These are phyloP conservation scores for Ormosia semicastrata DNA, from an alignment of 306 rosid genomes.

Conservation along the genomic window DNA sequence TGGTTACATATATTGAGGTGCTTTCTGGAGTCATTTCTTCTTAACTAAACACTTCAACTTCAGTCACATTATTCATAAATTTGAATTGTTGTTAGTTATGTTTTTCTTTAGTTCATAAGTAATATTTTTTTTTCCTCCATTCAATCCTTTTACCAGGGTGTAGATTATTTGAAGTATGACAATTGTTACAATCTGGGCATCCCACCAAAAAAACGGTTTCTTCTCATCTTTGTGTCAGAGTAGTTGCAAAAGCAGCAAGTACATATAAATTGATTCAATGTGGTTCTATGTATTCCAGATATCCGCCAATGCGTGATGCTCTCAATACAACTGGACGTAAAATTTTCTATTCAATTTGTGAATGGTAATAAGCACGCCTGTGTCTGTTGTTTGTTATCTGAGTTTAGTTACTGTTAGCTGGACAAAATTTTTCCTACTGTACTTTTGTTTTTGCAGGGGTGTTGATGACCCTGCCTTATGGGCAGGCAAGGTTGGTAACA, in stretches of 20 bases:
- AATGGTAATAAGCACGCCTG: constrained; percentile 57
- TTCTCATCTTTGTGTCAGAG: constrained; percentile 32
- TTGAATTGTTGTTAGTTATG: not conserved
- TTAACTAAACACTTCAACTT: not conserved
- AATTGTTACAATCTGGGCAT: constrained; percentile 89
- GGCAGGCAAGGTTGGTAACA: constrained; percentile 90
- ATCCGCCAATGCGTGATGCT: constrained; percentile 97
- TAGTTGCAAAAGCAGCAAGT: constrained; percentile 16
- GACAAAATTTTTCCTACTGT: not conserved
- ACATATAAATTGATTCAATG: constrained; percentile 31
- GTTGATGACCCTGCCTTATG: constrained; percentile 90
- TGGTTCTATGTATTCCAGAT: constrained; percentile 55
- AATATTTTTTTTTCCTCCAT: not conserved
- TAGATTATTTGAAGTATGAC: constrained; percentile 96
- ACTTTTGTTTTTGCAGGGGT: constrained; percentile 61
- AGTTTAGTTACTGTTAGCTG: constrained; percentile 11
- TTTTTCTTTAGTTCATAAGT: constrained; percentile 1
- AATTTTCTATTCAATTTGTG: constrained; percentile 84
- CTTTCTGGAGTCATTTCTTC: constrained; percentile 9
- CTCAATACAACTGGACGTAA: constrained; percentile 61
- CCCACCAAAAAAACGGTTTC: constrained; percentile 69
- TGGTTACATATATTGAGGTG: not conserved
- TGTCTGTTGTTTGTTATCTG: constrained; percentile 24
- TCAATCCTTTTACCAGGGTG: constrained; percentile 50
- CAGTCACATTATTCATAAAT: constrained; percentile 13